Conservation (phyloP, 208 protist genomes). For the Novymonas esmeraldas region DNA sequence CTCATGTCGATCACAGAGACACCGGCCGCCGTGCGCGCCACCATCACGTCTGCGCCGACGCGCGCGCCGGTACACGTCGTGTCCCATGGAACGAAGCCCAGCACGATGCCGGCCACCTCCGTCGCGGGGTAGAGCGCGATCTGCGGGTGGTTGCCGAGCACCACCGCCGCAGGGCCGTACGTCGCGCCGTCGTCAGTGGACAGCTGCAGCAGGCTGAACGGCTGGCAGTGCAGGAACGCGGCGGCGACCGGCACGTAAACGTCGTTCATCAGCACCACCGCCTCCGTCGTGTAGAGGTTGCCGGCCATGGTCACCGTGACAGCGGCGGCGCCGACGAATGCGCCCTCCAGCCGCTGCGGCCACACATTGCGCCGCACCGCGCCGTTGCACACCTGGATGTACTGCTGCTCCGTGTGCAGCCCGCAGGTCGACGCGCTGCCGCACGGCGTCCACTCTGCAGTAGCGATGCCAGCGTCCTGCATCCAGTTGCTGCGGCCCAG, state of each 20-base stretch:
- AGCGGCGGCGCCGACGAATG: slow-evolving; percentile 35
- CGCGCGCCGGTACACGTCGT: slow-evolving; percentile 27
- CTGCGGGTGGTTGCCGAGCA: slow-evolving; percentile 40
- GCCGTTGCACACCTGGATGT: slow-evolving; percentile 48
- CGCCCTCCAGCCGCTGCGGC: slow-evolving; percentile 45
- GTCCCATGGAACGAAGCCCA: slow-evolving; percentile 57
- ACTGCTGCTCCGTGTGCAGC: slow-evolving; percentile 24
- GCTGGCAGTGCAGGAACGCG: slow-evolving; percentile 42
- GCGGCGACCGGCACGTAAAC: slow-evolving; percentile 42
- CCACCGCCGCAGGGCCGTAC: slow-evolving; percentile 49
- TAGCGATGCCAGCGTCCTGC: slow-evolving; percentile 30
- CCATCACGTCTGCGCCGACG: slow-evolving; percentile 31
- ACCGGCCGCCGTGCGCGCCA: slow-evolving; percentile 13
- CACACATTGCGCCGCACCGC: slow-evolving; percentile 23
- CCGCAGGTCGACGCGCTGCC: slow-evolving; percentile 46
- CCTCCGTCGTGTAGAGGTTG: slow-evolving; percentile 28
- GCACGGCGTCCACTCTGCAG: slow-evolving; percentile 45
- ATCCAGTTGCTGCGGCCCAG: slow-evolving; percentile 45
- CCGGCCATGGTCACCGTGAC: slow-evolving; percentile 41
- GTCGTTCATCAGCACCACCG: slow-evolving; percentile 32
- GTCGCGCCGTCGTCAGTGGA: slow-evolving; percentile 32
- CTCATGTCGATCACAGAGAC: slow-evolving; percentile 47
- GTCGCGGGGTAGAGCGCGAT: slow-evolving; percentile 27
- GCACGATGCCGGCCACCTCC: slow-evolving; percentile 38
- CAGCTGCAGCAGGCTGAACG: slow-evolving; percentile 37